These are phyloP conservation scores for Letharia columbiana DNA, from an alignment of 495 filamentous ascomycete genomes.

Conservation along the genomic window DNA sequence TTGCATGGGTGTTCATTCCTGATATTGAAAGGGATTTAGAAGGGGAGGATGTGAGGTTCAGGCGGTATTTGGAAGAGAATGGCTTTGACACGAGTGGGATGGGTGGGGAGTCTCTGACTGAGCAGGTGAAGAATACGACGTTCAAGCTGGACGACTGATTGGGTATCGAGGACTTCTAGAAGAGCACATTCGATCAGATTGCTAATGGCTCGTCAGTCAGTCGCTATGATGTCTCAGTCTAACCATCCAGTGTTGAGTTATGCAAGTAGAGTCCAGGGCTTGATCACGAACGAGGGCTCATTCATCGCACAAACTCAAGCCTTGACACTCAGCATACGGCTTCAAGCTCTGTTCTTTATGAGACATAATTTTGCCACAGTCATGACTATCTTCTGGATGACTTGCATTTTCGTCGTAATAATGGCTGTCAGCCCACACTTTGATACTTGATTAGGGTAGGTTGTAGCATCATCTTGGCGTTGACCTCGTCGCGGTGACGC, in stretches of 20 bases:
- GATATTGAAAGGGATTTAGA: conserved; percentile 4
- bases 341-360: no score
- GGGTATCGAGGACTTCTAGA: background rate
- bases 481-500: background rate
- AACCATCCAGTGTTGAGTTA: background rate
- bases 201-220: background rate
- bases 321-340: no score
- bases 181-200: background rate
- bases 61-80: conserved; percentile 9
- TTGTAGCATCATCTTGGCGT: background rate
- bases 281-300: background rate
- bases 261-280: background rate
- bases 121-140: background rate
- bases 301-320: no score
- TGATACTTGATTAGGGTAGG: background rate
- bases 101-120: background rate
- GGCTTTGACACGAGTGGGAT: background rate
- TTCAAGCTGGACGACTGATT: background rate
- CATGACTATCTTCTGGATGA: background rate
- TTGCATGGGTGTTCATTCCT: background rate
- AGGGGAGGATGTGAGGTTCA: background rate
- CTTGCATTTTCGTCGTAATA: background rate
- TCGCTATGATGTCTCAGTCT: background rate
- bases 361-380: no score
- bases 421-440: no score